Evolutionary conservation across 305 asterid species (phyloP), one percentile per base, ranked within the genome.

Genomic region (Fraxinus floribunda): DNA sequence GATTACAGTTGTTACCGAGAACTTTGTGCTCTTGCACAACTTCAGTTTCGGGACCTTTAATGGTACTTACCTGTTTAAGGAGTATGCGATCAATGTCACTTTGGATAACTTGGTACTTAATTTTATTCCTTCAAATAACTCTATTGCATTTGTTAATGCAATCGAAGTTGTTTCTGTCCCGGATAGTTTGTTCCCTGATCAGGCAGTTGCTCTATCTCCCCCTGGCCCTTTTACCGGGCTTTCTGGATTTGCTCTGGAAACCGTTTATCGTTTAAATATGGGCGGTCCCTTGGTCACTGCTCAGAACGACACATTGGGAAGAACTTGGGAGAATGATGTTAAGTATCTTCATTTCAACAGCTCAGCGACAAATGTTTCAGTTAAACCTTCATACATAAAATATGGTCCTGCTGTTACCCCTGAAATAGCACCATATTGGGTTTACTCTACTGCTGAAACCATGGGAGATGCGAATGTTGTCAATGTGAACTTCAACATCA

Each of bases 251-350:
- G 93, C 99, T 46, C 81, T 95, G 2, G 98, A 97, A 78, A 95
- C 98, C 1, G 86, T 95, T 81, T 95, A 94, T 81, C 97, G 98
- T 70, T 82, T 97, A 82, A 97, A 97, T 83, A 94, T 97, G 99
- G 99, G 99, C 0, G 99, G 99, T 68, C 98, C 98, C 15, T 64
- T 92, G 82, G 81, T 97, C 64, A 95, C 97, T 85, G 90, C 98
- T 66, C 95, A 91, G 89, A 97, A 97, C 66, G 99, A 97, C 84
- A 89, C 98, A 22, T 83, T 95, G 86, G 97, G 98, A 78, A 94
- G 99, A 68, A 94, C 89, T 35, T 97, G 99, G 99, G 95, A 95
- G 89, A 97, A 94, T 83, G 99, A 97, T 83, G 81, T 41, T 78
- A 94, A 92, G 88, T 97, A 97, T 75, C 97, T 97, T 41, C 98